Evolutionary conservation across 768 basidiomycete genomes (phyloP).

Genomic region (Leccinum subgranulosum): DNA sequence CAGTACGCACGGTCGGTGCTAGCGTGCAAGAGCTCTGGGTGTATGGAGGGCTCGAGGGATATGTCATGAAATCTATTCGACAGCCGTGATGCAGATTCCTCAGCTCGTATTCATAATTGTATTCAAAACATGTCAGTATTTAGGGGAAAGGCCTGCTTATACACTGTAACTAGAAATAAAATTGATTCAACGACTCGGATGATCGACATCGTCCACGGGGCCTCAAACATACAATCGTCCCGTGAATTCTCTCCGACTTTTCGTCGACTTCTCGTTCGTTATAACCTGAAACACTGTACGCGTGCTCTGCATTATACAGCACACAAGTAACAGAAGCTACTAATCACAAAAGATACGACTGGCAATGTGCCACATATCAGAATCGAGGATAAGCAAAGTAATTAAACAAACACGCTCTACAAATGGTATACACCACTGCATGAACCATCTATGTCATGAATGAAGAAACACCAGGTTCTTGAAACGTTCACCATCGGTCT

Average conservation of each 20-base stretch:
- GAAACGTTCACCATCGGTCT: slow-evolving; percentile 22
- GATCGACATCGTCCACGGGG: too few relatives aligned
- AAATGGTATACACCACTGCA: slow-evolving; percentile 24
- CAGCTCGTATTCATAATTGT: not conserved
- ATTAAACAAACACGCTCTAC: slow-evolving; percentile 12
- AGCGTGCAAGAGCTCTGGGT: slow-evolving; percentile 99
- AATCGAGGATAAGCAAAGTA: not conserved
- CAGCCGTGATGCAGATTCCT: slow-evolving; percentile 6
- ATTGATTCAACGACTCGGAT: too few relatives aligned
- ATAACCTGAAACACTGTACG: too few relatives aligned
- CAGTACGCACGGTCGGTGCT: slow-evolving; percentile 74
- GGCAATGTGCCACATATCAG: not conserved
- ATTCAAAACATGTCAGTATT: not conserved
- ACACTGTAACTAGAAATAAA: too few relatives aligned
- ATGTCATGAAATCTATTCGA: slow-evolving; percentile 71
- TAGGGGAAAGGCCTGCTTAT: not conserved
- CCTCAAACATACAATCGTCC: too few relatives aligned
- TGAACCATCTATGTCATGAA: slow-evolving; percentile 19
- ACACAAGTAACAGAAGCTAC: not conserved
- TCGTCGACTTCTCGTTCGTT: too few relatives aligned
- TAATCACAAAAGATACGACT: not conserved
- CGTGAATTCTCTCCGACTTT: too few relatives aligned
- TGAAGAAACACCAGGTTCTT: not conserved
- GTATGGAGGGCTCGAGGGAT: slow-evolving; percentile 91
- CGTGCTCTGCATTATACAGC: too few relatives aligned